Evolutionary conservation across 2,329 filamentous ascomycete genomes (phyloP), one percentile per base, ranked within the genome.

Genomic region (Calonectria multiphialidica): DNA sequence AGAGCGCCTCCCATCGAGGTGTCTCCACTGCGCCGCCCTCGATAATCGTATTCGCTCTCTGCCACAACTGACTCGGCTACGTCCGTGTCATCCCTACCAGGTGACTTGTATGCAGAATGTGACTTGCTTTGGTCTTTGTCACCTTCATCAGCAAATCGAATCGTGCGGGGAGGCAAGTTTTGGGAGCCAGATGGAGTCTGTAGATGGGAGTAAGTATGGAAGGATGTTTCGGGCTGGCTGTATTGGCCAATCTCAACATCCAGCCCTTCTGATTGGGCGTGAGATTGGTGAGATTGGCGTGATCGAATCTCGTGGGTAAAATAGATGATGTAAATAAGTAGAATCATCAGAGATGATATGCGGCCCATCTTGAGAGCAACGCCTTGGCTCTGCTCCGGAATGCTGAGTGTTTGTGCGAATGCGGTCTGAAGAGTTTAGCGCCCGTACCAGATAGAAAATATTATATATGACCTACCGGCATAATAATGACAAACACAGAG

Each of bases 251-350:
- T 42, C 8, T 72, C 93, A 93, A 12, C 93, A 93, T 65, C 47
- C 9, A 53, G 5, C 82, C 81, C 71, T 94, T 93, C 45, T 92
- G 88, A 68, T 91, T 90, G 77, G 93, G 91, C 1, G 92, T 92
- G 10, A 91, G 93, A 72, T 94, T 91, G 44, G 88, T 87, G 1
- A 47, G 40, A 28, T 53, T 40, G 28, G 8, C 44, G 93, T 1
- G 93, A 91, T 76, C 92, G 93, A 57, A 96, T 88, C 82, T 96
- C 94, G 82, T 96, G 95, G 74, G 93, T 84, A 7, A 96, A 90
- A 76, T 96, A 96, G 65, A 91, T 88, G 25, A 87, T 88, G 80
- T 96, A 96, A 21, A 95, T 91, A 30, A 94, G 80, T 2, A 96
- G 85, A 2, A 96, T 87, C 55, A 96, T 91, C 49, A 96, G 88